Evolutionary conservation across 73 alveolate genomes (phyloP).

Genomic region (Paramecium primaurelia): DNA sequence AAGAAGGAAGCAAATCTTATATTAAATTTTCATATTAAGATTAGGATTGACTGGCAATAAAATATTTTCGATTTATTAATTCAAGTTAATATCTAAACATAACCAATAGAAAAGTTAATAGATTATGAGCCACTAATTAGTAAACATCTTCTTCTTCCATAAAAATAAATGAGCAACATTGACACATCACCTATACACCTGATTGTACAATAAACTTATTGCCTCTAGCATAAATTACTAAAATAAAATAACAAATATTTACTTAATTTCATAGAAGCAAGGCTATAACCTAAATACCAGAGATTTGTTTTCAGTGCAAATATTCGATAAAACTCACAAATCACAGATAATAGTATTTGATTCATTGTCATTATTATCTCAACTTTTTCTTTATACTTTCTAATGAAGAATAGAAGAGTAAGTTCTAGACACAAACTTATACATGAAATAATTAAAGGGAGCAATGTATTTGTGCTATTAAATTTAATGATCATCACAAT

Average conservation of each 20-base stretch:
- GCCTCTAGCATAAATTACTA: background rate
- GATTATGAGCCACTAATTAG: background rate
- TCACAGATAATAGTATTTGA: background rate
- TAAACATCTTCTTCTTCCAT: background rate
- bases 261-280: background rate
- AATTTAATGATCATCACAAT: background rate
- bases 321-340: background rate
- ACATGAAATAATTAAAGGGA: background rate
- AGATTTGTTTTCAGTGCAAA: background rate
- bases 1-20: background rate
- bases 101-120: background rate
- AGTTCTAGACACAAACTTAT: background rate
- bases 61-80: background rate
- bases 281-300: background rate
- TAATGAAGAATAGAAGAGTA: background rate
- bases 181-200: background rate
- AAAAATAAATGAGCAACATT: background rate
- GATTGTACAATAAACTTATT: background rate
- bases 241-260: background rate
- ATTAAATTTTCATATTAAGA: background rate
- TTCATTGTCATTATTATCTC: background rate
- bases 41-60: background rate
- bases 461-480: background rate
- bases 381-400: background rate
- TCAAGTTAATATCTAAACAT: background rate